Percentiles rank a stretch among this genome's conserved stretches.
Evolutionary conservation across 116 monocot genomes (phyloP).

Genomic region (Zostera marina): DNA sequence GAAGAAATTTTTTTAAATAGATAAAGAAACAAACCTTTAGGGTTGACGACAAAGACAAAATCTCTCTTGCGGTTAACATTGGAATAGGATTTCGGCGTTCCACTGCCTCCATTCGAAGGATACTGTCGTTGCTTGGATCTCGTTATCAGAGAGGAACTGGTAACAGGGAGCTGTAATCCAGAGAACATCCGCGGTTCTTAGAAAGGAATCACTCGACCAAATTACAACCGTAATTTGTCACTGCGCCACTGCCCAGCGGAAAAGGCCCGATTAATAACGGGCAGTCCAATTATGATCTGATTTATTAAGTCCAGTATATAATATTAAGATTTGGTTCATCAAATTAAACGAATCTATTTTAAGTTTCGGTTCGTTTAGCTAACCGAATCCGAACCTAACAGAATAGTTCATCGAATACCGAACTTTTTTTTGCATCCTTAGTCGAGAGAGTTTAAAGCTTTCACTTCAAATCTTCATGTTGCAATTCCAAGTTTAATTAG

Average conservation of each 20-base stretch:
- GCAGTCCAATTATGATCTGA: no score
- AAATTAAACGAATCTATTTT: not conserved
- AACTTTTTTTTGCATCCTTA: no score
- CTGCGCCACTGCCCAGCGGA: no score
- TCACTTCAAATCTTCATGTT: no score
- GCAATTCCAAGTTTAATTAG: no score
- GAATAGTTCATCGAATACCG: no score
- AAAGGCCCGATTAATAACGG: no score
- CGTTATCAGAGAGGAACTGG: not conserved
- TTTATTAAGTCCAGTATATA: not conserved
- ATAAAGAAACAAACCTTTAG: not conserved
- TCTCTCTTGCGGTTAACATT: slow-evolving; percentile 1
- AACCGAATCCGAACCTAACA: no score
- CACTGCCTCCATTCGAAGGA: not conserved
- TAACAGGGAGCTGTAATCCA: not conserved
- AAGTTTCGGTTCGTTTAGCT: no score
- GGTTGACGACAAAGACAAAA: slow-evolving; percentile 23
- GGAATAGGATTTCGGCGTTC: not conserved
- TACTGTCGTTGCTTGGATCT: not conserved
- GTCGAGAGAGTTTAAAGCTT: no score
- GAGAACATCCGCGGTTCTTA: not conserved
- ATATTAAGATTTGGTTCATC: not conserved
- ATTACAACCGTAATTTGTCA: no score
- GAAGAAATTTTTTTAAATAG: not conserved
- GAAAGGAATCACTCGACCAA: no score